Evolutionary conservation across 495 filamentous ascomycete genomes (phyloP), one percentile per base, ranked within the genome.

Genomic region (Massariosphaeria phaeospora): DNA sequence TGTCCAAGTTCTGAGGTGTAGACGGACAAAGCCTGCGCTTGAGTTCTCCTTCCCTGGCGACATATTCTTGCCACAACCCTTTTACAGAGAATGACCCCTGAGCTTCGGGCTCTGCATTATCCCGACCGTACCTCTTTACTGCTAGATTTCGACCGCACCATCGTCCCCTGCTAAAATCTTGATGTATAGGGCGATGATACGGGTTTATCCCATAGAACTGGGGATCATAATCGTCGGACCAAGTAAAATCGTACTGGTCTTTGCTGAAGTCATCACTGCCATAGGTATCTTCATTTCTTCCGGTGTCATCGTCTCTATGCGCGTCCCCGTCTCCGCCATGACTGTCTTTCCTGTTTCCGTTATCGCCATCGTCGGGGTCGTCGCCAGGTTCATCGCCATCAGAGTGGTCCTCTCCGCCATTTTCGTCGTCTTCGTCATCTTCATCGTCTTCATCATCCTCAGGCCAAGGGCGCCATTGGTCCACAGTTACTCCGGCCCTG

Each of bases 331-430:
- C 20, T 7, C 24, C 7, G 15, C 24, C 23, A 30, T 36, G 17
- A 7, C 26, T 34, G 34, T 36, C 29, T 11, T 24, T 27, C 20
- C 25, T 27, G 17, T 52, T 39, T n/a, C 25, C 26, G 25, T 45
- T 17, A 7, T 17, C 33, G 27, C 38, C 50, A 20, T 55, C 52
- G n/a, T 45, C 40, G 21, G 38, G 21, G 24, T 36, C 52, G 33
- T 27, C 21, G 23, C 40, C 40, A 29, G 48, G 13, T 27, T 38
- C 20, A 4, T 5, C 23, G 35, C 18, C 45, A 6, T 25, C 10
- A 7, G 35, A 15, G 5, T 33, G 27, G 1, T 24, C 20, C 1
- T 21, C 30, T 17, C 26, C 31, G 15, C 17, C 27, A n/a, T 40
- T 24, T 5, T 9, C 18, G 11, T 50, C 47, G 20, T 24, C 31